Conservation (phyloP, 2,329 filamentous ascomycete genomes). For the Aureobasidium sp. region DNA sequence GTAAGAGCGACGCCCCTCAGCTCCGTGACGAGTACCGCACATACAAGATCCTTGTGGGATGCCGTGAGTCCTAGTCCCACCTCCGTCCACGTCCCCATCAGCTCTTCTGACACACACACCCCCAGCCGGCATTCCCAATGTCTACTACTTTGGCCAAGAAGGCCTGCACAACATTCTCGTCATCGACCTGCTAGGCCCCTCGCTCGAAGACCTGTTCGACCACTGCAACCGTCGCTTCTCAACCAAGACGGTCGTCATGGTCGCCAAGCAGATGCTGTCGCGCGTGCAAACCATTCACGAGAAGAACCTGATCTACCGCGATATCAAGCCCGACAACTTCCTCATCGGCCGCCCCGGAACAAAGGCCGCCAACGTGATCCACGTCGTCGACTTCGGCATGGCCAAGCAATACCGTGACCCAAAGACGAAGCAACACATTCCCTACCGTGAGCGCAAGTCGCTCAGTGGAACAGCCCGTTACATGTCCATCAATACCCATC, state of each 20-base stretch:
- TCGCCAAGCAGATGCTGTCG: conserved; percentile 97
- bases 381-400: conserved; percentile 99
- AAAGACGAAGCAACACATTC: conserved; percentile 98
- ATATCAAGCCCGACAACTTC: conserved; percentile 99
- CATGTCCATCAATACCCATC: conserved; percentile 99
- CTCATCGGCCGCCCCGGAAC: conserved; percentile 86
- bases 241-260: conserved; percentile 98
- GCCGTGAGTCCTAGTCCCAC: conserved; percentile 62
- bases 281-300: conserved; percentile 93
- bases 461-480: conserved; percentile 94
- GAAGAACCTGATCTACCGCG: conserved; percentile 97
- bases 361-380: conserved; percentile 95
- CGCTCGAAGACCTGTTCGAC: conserved; percentile 93
- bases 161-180: conserved; percentile 98
- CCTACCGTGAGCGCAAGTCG: conserved; percentile 93
- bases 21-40: conserved; percentile 97
- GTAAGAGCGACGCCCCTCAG: conserved; percentile 97
- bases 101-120: not conserved
- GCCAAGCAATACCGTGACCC: conserved; percentile 98
- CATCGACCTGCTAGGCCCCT: conserved; percentile 91
- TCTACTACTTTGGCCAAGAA: conserved; percentile 98
- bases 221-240: conserved; percentile 93
- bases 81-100: not conserved
- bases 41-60: conserved; percentile 98
- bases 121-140: conserved; percentile 93